These are phyloP conservation scores for Musa troglodytarum DNA, from an alignment of 176 grass and related monocot genomes.

Conservation along the genomic window DNA sequence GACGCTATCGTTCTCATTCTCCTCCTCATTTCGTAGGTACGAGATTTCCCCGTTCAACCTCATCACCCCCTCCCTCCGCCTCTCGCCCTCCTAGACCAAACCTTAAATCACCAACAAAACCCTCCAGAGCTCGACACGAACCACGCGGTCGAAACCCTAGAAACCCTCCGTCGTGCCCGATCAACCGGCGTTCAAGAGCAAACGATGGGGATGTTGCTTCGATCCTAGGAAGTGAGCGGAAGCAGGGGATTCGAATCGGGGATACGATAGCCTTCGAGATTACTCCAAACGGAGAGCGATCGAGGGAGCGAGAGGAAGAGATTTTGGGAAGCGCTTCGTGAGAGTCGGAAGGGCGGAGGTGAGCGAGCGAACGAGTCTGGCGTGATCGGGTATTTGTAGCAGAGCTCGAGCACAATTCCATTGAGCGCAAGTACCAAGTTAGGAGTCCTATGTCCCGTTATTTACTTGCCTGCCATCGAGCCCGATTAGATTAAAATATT, in stretches of 20 bases:
- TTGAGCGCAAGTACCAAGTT: background rate
- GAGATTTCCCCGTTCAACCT: slow-evolving; percentile 26
- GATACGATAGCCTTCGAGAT: background rate
- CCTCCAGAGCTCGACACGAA: background rate
- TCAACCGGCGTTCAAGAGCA: background rate
- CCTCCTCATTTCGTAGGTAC: slow-evolving; percentile 13
- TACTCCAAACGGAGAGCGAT: background rate
- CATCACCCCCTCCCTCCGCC: background rate
- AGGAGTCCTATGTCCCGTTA: background rate
- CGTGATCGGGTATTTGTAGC: slow-evolving; percentile 1
- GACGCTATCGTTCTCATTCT: background rate
- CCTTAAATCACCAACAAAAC: background rate
- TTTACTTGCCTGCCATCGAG: background rate
- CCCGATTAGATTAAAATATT: background rate
- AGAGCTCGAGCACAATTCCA: background rate
- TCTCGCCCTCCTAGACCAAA: background rate
- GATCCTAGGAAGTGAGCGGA: background rate
- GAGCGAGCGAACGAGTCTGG: background rate
- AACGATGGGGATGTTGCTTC: background rate
- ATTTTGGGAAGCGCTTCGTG: too few relatives aligned
- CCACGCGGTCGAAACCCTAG: background rate
- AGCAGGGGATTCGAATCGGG: background rate
- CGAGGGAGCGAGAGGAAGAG: background rate
- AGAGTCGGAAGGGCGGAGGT: too few relatives aligned
- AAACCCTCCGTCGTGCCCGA: background rate